Percentiles rank a stretch among this genome's conserved stretches.
Evolutionary conservation across 768 basidiomycete genomes (phyloP).

Genomic region (Suillus cothurnatus): DNA sequence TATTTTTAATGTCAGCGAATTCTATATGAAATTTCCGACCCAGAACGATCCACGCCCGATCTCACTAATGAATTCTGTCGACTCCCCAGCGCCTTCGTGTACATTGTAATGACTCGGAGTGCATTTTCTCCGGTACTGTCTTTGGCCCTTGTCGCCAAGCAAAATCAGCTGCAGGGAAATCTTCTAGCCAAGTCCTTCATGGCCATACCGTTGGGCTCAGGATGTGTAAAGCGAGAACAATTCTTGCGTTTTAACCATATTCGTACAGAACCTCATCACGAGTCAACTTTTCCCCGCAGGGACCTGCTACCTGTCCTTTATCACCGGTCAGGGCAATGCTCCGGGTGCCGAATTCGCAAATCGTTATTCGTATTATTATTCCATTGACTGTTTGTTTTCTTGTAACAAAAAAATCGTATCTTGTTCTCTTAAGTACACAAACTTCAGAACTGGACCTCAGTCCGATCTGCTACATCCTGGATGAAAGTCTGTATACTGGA

Average conservation of each 20-base stretch:
- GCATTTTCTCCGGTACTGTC: not conserved
- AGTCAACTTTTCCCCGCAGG: not conserved
- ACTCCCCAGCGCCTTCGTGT: not conserved
- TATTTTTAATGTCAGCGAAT: not conserved
- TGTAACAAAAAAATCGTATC: too few species aligned
- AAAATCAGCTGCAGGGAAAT: too few species aligned
- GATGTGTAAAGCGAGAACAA: not conserved
- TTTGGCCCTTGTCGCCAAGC: not conserved
- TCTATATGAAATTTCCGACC: not conserved
- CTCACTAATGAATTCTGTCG: not conserved
- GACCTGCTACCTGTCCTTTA: not conserved
- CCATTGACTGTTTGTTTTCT: too few species aligned
- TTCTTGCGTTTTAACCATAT: not conserved
- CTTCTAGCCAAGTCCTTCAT: not conserved
- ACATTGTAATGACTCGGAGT: not conserved
- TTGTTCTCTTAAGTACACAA: too few species aligned
- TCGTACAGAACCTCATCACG: not conserved
- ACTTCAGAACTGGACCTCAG: too few species aligned
- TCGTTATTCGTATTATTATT: too few species aligned
- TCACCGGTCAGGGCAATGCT: not conserved
- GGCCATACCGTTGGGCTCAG: not conserved
- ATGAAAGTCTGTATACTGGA: too few species aligned
- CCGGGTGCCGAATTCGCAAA: too few species aligned
- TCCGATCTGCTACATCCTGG: too few species aligned
- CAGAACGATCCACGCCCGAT: not conserved